Evolutionary conservation across 2,329 filamentous ascomycete genomes (phyloP), one percentile per base, ranked within the genome.

Genomic region (Fusarium proliferatum): DNA sequence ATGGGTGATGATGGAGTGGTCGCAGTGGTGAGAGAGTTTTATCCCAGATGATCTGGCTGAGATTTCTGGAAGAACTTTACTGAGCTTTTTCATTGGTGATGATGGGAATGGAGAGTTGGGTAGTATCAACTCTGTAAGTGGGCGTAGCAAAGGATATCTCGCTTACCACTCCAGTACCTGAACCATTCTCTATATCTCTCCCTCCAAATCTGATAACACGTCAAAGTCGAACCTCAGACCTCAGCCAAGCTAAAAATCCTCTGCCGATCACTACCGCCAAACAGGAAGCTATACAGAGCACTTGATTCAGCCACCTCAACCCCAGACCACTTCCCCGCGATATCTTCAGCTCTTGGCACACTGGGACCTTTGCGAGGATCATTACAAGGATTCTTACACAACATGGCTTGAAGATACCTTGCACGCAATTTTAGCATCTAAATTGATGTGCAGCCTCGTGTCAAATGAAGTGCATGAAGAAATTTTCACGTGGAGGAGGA

Each of bases 281-380:
- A 34, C 21, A 43, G 56, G 56, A 51, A 64, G 33, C 10, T 51
- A 48, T 26, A 28, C 23, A 60, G 19, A 23, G 41, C 26, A 64
- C 56, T 53, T 30, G 42, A 38, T 48, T 34, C 61, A 62, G 56
- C 56, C 56, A 45, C 45, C 15, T 36, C 38, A 26, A 42, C 33
- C 16, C 13, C 30, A 42, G 4, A 9, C 26, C 3, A 13, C 39
- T 36, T 34, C 39, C 39, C 53, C 38, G 16, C 36, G 11, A 30
- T 49, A 21, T 33, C 36, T 51, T 42, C 26, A 52, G 30, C 55
- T 38, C 36, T 52, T 53, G 58, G 49, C 36, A 48, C 15, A 11
- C 4, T 46, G 55, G 36, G n/a, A 48, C 42, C 34, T 63, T 60
- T 59, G 53, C 16, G 17, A 34, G 11, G 9, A 4, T 6, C 12